A percentile compares a stretch with the other conserved stretches of the same genome.
These are phyloP conservation scores for Osmanthus fragrans DNA, from an alignment of 257 asterid species.

Conservation along the genomic window DNA sequence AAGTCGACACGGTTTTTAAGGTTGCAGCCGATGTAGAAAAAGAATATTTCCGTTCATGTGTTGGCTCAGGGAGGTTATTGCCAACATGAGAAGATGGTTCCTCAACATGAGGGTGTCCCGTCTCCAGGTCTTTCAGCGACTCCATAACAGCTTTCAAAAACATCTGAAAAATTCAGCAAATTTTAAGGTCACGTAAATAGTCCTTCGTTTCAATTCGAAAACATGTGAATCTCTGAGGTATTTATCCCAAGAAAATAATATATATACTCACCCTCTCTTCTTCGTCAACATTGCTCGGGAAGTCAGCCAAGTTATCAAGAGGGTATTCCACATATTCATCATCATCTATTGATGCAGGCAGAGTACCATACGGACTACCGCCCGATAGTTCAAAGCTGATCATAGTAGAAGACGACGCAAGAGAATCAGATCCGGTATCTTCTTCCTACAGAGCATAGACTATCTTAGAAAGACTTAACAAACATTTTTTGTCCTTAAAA, in stretches of 20 bases:
- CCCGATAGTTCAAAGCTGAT: conserved; percentile 69
- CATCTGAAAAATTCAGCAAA: conserved; percentile 55
- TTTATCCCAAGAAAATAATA: background rate
- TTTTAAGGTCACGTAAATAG: background rate
- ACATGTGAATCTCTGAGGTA: background rate
- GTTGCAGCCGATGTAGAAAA: conserved; percentile 20
- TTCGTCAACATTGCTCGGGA: conserved; percentile 77
- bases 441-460: conserved; percentile 56
- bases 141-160: conserved; percentile 69
- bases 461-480: conserved; percentile 4
- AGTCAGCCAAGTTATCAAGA: conserved; percentile 61
- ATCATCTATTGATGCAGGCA: conserved; percentile 60
- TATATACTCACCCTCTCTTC: conserved; percentile 69
- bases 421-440: conserved; percentile 45
- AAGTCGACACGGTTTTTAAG: conserved; percentile 20
- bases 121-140: conserved; percentile 47
- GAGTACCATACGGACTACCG: conserved; percentile 48
- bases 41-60: conserved; percentile 28
- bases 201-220: background rate
- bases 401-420: conserved; percentile 72
- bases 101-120: conserved; percentile 6
- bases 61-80: conserved; percentile 30
- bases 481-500: background rate
- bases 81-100: conserved; percentile 34
- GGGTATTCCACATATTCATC: conserved; percentile 80